Percentiles rank a stretch among this genome's conserved stretches.
phyloP scores from a whole-genome alignment of 306 rosid genomes.

The Prinsepia uniflora region DNA sequence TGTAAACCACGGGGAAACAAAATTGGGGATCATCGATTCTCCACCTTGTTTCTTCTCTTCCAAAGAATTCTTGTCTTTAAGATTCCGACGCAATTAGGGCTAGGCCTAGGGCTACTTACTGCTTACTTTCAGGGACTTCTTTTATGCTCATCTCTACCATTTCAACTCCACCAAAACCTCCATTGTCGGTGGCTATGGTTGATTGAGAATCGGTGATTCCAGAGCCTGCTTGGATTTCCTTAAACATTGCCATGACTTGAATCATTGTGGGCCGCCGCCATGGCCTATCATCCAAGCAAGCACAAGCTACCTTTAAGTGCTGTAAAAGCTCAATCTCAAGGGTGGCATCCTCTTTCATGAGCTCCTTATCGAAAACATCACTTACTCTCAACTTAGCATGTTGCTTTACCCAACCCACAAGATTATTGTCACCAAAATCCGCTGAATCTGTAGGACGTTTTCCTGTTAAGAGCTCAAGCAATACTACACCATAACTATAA shows the following conservation, averaged over 20 bases:
- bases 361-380: conserved; percentile 78
- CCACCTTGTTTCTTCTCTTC: conserved; percentile 40
- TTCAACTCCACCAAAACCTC: conserved; percentile 50
- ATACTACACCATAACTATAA: conserved; percentile 88
- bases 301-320: conserved; percentile 76
- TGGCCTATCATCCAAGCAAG: conserved; percentile 81
- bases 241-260: conserved; percentile 86
- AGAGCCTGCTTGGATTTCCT: conserved; percentile 87
- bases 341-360: conserved; percentile 77
- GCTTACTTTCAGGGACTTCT: conserved; percentile 81
- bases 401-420: conserved; percentile 97
- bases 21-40: conserved; percentile 15
- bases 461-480: conserved; percentile 87
- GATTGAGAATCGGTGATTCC: conserved; percentile 77
- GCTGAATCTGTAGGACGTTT: conserved; percentile 80
- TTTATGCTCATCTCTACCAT: conserved; percentile 85
- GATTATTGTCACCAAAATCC: conserved; percentile 95
- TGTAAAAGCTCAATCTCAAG: conserved; percentile 79
- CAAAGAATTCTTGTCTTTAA: conserved; percentile 25
- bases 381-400: conserved; percentile 72
- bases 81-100: background rate
- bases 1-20: conserved; percentile 43
- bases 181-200: conserved; percentile 60
- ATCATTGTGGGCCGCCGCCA: conserved; percentile 88
- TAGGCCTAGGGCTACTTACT: conserved; percentile 15